Percentiles rank a stretch among this genome's conserved stretches.
Conservation (phyloP, 1,139 yeast genomes). For the Candida tunisiensis region DNA sequence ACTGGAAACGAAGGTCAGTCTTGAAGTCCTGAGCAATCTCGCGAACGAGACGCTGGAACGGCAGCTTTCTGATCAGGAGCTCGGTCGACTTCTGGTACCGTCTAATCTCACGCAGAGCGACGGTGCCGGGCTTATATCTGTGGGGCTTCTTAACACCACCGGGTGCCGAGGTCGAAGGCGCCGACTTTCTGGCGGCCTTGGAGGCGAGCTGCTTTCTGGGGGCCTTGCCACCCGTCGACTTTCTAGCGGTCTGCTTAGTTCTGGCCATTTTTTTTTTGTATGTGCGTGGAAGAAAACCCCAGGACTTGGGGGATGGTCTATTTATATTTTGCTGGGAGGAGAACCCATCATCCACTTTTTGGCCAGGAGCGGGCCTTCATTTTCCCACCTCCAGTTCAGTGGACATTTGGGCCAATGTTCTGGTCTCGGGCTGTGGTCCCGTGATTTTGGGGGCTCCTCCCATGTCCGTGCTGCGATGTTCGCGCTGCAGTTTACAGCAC, state of each 20-base stretch:
- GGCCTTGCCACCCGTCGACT: constrained; percentile 98
- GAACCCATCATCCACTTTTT: no score
- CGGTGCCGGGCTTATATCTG: constrained; percentile 99
- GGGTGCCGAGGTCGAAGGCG: constrained; percentile 51
- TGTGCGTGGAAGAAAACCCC: no score
- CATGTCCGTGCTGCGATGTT: no score
- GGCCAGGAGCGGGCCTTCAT: no score
- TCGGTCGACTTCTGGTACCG: constrained; percentile 98
- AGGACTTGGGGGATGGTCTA: no score
- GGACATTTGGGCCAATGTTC: no score
- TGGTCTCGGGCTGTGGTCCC: no score
- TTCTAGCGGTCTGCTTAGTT: constrained; percentile 98
- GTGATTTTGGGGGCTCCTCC: no score
- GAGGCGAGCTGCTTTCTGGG: constrained; percentile 99
- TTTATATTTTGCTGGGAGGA: no score
- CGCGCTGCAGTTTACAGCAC: no score
- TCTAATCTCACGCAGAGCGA: constrained; percentile 98
- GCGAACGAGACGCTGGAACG: constrained; percentile 97
- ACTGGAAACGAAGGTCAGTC: constrained; percentile 96
- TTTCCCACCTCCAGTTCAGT: no score
- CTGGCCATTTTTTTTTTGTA: constrained; percentile 67
- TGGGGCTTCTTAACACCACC: constrained; percentile 99
- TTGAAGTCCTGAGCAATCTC: constrained; percentile 97
- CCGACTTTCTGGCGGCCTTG: constrained; percentile 98
- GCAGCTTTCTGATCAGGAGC: constrained; percentile 90